Evolutionary conservation across 164 flowering plant genomes (phyloP).

Genomic region (Liquidambar formosana): DNA sequence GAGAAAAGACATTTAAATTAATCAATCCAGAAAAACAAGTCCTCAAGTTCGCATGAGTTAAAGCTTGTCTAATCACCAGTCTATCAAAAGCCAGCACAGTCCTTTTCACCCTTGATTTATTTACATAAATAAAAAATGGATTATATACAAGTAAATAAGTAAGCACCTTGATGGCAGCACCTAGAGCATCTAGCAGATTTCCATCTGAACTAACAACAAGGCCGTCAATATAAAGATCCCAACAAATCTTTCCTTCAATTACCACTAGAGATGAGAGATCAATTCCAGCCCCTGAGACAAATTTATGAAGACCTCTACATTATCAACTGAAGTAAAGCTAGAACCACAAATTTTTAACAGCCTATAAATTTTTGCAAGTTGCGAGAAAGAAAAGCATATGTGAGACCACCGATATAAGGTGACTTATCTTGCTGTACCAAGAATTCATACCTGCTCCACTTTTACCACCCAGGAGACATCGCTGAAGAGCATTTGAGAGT

Average conservation of each 20-base stretch:
- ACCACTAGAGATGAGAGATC: constrained; percentile 76
- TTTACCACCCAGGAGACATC: constrained; percentile 86
- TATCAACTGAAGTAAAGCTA: neutral
- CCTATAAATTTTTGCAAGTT: no score
- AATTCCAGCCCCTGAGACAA: constrained; percentile 77
- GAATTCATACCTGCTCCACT: constrained; percentile 77
- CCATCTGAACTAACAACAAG: constrained; percentile 93
- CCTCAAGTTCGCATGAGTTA: no score
- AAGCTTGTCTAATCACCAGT: no score
- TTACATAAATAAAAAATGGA: no score
- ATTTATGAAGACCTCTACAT: neutral
- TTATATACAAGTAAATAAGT: no score
- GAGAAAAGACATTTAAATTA: no score
- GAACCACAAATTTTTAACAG: neutral
- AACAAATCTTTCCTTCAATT: constrained; percentile 81
- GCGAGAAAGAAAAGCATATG: no score
- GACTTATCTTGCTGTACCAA: neutral
- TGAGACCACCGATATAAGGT: no score
- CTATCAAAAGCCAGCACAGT: no score
- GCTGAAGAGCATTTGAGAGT: constrained; percentile 75
- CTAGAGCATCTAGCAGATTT: constrained; percentile 82
- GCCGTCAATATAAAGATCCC: constrained; percentile 95
- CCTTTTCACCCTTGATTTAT: no score
- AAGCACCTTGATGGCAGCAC: constrained; percentile 94
- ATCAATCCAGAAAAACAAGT: no score